Percentiles rank a stretch among this genome's conserved stretches.
Conservation (phyloP, 345 rosid species). For the Punica granatum region DNA sequence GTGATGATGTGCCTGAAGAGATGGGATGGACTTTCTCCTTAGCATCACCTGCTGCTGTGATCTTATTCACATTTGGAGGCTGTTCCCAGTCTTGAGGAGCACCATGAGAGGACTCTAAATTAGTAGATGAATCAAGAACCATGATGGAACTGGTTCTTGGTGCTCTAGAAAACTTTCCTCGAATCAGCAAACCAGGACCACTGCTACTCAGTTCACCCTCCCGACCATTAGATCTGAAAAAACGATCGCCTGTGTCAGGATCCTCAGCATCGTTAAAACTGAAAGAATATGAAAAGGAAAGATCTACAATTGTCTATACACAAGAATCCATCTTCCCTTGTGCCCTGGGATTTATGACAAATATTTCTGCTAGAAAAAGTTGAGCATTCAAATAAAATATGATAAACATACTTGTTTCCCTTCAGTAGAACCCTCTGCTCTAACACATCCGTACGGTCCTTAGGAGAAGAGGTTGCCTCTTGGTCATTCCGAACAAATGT, state of each 20-base stretch:
- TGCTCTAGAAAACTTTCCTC: conserved; percentile 62
- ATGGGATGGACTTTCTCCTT: conserved; percentile 33
- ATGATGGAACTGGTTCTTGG: conserved; percentile 55
- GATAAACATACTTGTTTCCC: conserved; percentile 59
- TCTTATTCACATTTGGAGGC: conserved; percentile 35
- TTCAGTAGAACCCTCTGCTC: conserved; percentile 55
- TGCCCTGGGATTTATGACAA: not conserved
- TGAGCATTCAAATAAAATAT: conserved; percentile 1
- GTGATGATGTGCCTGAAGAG: conserved; percentile 57
- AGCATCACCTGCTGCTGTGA: conserved; percentile 26
- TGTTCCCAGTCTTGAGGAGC: conserved; percentile 54
- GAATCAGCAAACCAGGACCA: conserved; percentile 43
- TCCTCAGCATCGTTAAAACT: not conserved
- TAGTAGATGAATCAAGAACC: conserved; percentile 65
- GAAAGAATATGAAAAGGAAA: not conserved
- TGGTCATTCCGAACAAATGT: conserved; percentile 44
- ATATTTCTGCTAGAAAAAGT: not conserved
- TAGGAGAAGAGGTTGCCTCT: conserved; percentile 46
- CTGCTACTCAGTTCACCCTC: conserved; percentile 45
- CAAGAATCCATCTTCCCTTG: not conserved
- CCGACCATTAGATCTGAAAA: conserved; percentile 49
- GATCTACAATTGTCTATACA: not conserved
- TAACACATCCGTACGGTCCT: conserved; percentile 38
- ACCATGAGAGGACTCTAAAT: conserved; percentile 41
- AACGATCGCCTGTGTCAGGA: not conserved